A percentile compares a stretch with the other conserved stretches of the same genome.
Evolutionary conservation across 352 stramenopile species (phyloP).

Genomic region (Pythium scleroteichum): DNA sequence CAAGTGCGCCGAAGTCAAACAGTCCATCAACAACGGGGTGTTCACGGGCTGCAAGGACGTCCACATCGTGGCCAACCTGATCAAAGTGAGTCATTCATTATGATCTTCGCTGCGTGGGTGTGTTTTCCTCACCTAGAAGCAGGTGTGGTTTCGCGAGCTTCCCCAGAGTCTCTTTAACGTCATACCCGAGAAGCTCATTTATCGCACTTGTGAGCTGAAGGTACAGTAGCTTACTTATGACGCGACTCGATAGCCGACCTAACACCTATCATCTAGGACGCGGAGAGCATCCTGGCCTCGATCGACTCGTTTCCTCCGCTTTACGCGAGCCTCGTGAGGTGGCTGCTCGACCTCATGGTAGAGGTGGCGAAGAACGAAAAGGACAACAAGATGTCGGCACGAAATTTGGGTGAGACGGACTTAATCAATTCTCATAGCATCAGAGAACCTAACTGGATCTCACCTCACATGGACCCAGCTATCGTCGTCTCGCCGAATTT

Average conservation of each 20-base stretch:
- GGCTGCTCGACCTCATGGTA: conserved; percentile 77
- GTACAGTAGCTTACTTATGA: conserved; percentile 30
- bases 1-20: conserved; percentile 55
- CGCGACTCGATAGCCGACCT: too few relatives aligned
- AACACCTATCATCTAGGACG: conserved; percentile 30
- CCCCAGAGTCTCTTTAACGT: conserved; percentile 68
- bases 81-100: conserved; percentile 78
- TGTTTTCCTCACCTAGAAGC: background rate
- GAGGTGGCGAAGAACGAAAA: conserved; percentile 54
- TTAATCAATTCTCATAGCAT: too few relatives aligned
- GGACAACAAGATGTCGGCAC: conserved; percentile 78
- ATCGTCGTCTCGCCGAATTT: conserved; percentile 85
- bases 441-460: too few relatives aligned
- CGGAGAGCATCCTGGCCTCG: conserved; percentile 33
- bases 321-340: conserved; percentile 52
- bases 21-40: conserved; percentile 65
- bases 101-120: too few relatives aligned
- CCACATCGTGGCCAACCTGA: conserved; percentile 80
- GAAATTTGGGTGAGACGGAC: conserved; percentile 74
- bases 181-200: conserved; percentile 64
- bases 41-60: conserved; percentile 66
- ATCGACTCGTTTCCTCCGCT: conserved; percentile 40
- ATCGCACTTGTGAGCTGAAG: conserved; percentile 44
- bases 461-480: conserved; percentile 28
- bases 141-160: conserved; percentile 85